A percentile compares a stretch with the other conserved stretches of the same genome.
Conservation (phyloP, 1,284 basidiomycete species). For the Leccinum griseonigrum region DNA sequence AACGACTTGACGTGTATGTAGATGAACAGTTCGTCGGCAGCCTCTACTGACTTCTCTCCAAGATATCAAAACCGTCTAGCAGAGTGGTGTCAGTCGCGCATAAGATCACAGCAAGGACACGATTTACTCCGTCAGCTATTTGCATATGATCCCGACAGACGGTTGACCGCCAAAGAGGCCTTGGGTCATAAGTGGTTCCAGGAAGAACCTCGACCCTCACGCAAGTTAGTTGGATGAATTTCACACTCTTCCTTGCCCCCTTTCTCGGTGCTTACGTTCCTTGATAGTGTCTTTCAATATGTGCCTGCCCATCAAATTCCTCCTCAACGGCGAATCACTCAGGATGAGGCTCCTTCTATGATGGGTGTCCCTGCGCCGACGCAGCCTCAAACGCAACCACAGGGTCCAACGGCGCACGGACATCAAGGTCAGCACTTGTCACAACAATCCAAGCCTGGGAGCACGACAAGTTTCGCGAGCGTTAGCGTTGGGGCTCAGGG, state of each 20-base stretch:
- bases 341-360: constrained; percentile 79
- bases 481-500: constrained; percentile 43
- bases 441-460: constrained; percentile 48
- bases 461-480: constrained; percentile 49
- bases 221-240: constrained; percentile 51
- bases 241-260: constrained; percentile 1
- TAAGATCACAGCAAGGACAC: constrained; percentile 63
- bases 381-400: constrained; percentile 38
- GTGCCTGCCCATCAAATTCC: constrained; percentile 58
- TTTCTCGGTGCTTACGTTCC: constrained; percentile 5
- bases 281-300: constrained; percentile 59
- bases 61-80: constrained; percentile 68
- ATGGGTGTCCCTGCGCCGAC: constrained; percentile 53
- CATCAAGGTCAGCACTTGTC: constrained; percentile 42
- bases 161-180: constrained; percentile 82
- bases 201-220: constrained; percentile 72
- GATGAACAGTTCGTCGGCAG: background rate
- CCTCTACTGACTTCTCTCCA: constrained; percentile 7
- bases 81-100: constrained; percentile 77
- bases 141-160: constrained; percentile 85
- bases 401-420: constrained; percentile 35
- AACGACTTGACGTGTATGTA: constrained; percentile 71
- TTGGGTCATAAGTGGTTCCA: constrained; percentile 81
- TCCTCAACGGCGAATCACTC: constrained; percentile 70
- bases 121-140: constrained; percentile 86